These are phyloP conservation scores for Claviceps monticola DNA, from an alignment of 2,329 filamentous ascomycete genomes.

Conservation along the genomic window DNA sequence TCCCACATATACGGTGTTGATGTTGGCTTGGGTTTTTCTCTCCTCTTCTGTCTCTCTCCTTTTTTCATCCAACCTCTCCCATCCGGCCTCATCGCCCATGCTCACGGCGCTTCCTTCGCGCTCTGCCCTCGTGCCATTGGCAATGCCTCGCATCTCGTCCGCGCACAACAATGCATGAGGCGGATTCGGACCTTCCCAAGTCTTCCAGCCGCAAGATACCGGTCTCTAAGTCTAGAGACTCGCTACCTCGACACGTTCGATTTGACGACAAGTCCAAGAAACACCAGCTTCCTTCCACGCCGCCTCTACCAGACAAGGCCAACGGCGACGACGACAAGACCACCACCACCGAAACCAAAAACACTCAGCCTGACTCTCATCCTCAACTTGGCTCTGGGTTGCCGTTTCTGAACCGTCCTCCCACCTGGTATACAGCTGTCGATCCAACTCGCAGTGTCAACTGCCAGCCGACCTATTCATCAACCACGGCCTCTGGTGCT, in stretches of 20 bases:
- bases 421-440: conserved; percentile 20
- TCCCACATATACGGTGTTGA: too few relatives aligned
- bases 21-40: background rate
- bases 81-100: background rate
- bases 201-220: conserved; percentile 16
- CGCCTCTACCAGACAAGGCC: background rate
- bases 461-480: conserved; percentile 3
- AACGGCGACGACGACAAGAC: background rate
- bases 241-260: conserved; percentile 19
- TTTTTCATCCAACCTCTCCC: background rate
- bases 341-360: conserved; percentile 1
- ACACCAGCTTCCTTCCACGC: background rate
- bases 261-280: conserved; percentile 10
- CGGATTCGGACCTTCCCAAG: conserved; percentile 11
- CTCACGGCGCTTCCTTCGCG: background rate
- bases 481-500: background rate
- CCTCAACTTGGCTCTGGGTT: conserved; percentile 9
- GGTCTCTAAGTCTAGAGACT: conserved; percentile 13
- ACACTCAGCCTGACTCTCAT: conserved; percentile 6
- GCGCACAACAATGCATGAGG: conserved; percentile 14
- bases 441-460: conserved; percentile 19
- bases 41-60: background rate
- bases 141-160: background rate
- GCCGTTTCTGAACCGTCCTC: conserved; percentile 9
- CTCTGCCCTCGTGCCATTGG: background rate